phyloP scores from a whole-genome alignment of 169 alveolate genomes.

The Cryptosporidium xiaoi region DNA sequence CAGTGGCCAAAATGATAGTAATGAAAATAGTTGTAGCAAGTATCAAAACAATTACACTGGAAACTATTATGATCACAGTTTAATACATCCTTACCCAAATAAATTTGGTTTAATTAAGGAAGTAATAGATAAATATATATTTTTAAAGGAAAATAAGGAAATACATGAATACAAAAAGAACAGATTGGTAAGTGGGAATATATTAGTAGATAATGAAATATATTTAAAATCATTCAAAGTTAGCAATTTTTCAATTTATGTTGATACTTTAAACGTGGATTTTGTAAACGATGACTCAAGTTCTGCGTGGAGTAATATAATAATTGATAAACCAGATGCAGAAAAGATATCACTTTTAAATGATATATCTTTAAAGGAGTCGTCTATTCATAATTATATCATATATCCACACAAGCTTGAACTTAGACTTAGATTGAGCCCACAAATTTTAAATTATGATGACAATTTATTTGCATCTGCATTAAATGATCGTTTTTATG shows the following conservation, averaged over 20 bases:
- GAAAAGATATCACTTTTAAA: constrained; percentile 8
- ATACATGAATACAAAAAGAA: constrained; percentile 22
- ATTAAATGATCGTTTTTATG: constrained; percentile 46
- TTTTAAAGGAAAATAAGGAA: constrained; percentile 12
- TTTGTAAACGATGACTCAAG: background rate
- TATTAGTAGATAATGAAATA: constrained; percentile 10
- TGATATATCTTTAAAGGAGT: constrained; percentile 1
- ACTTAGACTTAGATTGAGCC: constrained; percentile 59
- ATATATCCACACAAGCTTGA: constrained; percentile 60
- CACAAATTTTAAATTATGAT: constrained; percentile 30
- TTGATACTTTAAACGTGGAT: background rate
- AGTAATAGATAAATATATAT: constrained; percentile 26
- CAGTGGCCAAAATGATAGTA: background rate
- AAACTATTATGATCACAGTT: background rate
- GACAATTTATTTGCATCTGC: constrained; percentile 65
- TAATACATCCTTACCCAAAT: constrained; percentile 53
- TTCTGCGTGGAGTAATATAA: background rate
- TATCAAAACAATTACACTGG: no score
- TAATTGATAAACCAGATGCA: background rate
- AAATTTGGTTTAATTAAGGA: constrained; percentile 13
- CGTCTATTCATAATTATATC: constrained; percentile 10
- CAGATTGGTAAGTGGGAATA: constrained; percentile 9
- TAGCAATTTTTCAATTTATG: constrained; percentile 40
- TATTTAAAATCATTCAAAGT: constrained; percentile 51
- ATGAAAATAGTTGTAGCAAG: no score